These are phyloP conservation scores for Cytidiella melzeri DNA, from an alignment of 768 basidiomycete genomes.

Conservation along the genomic window DNA sequence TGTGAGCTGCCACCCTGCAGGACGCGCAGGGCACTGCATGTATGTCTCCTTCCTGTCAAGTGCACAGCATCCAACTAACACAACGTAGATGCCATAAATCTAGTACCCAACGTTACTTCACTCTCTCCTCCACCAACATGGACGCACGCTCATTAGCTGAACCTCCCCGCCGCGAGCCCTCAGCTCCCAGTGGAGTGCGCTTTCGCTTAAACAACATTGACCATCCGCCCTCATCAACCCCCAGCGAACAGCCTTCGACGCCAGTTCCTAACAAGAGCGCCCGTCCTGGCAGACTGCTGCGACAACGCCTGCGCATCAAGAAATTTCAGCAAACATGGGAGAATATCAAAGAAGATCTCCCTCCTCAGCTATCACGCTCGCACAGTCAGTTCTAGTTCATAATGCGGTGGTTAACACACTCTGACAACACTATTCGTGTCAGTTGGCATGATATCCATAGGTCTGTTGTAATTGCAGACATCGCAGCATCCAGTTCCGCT, in stretches of 20 bases:
- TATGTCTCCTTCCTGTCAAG: too few relatives aligned
- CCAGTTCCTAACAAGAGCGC: neutral
- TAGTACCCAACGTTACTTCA: too few relatives aligned
- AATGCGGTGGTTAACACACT: neutral
- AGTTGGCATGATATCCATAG: conserved; percentile 26
- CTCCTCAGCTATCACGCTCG: conserved; percentile 21
- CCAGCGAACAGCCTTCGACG: too few relatives aligned
- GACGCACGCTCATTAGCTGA: neutral
- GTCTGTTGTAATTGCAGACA: conserved; percentile 6
- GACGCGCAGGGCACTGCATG: too few relatives aligned
- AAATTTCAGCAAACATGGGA: conserved; percentile 22
- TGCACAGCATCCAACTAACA: too few relatives aligned
- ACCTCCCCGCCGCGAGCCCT: neutral
- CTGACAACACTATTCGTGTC: neutral
- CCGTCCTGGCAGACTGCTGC: neutral
- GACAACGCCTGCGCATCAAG: conserved; percentile 17
- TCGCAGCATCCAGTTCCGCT: too few relatives aligned
- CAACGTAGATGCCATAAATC: too few relatives aligned
- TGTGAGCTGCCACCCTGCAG: too few relatives aligned
- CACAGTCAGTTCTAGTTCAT: conserved; percentile 16
- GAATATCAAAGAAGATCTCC: conserved; percentile 21
- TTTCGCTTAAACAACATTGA: neutral
- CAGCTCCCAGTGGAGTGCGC: neutral
- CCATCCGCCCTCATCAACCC: neutral
- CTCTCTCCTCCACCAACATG: neutral